phyloP scores from a whole-genome alignment of 768 basidiomycete genomes.

The Royoungia palumana region DNA sequence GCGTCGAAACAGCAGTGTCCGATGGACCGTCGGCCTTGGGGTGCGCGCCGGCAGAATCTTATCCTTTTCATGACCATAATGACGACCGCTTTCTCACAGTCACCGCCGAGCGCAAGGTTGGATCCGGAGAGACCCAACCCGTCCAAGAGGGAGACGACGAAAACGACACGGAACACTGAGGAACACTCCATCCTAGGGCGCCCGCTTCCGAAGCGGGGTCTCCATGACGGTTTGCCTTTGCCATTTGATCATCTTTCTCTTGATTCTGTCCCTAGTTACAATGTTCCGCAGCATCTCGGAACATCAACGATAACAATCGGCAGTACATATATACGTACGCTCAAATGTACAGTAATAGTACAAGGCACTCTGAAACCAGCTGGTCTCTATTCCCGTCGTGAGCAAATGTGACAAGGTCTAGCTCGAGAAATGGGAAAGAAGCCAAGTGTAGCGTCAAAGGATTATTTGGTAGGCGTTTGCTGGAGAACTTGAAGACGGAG shows the following conservation, averaged over 20 bases:
- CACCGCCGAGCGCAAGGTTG: conserved; percentile 49
- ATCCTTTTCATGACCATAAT: too few species aligned
- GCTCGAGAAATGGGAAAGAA: not conserved
- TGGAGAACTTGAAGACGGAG: not conserved
- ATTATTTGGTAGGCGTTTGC: not conserved
- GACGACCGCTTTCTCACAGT: conserved; percentile 29
- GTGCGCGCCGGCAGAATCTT: too few species aligned
- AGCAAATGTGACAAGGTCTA: not conserved
- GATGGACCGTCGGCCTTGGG: conserved; percentile 95
- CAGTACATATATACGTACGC: conserved; percentile 19
- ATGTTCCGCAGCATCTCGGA: too few species aligned
- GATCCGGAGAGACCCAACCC: too few species aligned
- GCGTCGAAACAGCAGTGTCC: conserved; percentile 95
- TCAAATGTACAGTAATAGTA: conserved; percentile 27
- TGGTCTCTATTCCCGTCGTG: conserved; percentile 5
- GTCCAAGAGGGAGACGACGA: too few species aligned
- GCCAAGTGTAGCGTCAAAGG: not conserved
- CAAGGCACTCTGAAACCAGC: conserved; percentile 14
- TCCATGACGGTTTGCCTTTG: too few species aligned
- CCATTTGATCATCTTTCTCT: too few species aligned
- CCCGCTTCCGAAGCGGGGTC: too few species aligned
- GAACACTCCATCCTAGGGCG: too few species aligned
- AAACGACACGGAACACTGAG: too few species aligned
- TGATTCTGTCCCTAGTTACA: not conserved
- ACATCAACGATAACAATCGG: not conserved